Base-by-base conservation (phyloP, 768 basidiomycete genomes). In the Naganishia onofrii region DNA sequence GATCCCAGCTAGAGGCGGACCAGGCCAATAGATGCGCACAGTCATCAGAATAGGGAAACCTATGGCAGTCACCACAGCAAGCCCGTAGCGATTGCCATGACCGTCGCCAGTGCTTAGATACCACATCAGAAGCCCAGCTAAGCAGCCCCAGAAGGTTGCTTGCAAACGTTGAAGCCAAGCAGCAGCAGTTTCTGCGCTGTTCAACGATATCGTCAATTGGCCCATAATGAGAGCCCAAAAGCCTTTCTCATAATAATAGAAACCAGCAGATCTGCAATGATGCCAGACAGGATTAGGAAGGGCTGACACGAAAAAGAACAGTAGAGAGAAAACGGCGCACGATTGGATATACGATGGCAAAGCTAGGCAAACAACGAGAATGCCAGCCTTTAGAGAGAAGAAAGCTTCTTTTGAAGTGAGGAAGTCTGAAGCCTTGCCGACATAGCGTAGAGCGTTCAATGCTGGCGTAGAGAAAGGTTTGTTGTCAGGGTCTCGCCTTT, bases 1-100 rank as follows among this genome's bases (percentile, higher is more conserved):
- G 34, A 90, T 82, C 65, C 87, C 87, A n/a, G 86, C 87, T 84
- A 91, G 86, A 0, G 88, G 88, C 0, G 87, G 84, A 12, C 86
- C 87, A 0, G 90, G 89, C 84, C 86, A 89, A 79, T 91, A 89
- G 23, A 91, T 78, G 55, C 88, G 82, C n/a, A 85, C 83, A 74
- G 85, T 90, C 77, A 88, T 88, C 74, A 91, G 85, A 73, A 89
- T 83, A 0, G 91, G 91, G 75, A 88, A 90, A 67, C 85, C 87
- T 2, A 91, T 86, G 4, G 85, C 86, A 60, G 85, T 85, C 0
- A 87, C 85, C 0, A 86, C 89, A 0, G 86, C 89, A 12, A 93
- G 82, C 0, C 90, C 90, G 68, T 86, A 92, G 1, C 88, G 76
- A 72, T 85, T 90, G 3, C 88, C 89, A 9, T 70, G 58, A 0